Evolutionary conservation across 2,329 filamentous ascomycete species (phyloP).

Genomic region (Talaromyces sp.): DNA sequence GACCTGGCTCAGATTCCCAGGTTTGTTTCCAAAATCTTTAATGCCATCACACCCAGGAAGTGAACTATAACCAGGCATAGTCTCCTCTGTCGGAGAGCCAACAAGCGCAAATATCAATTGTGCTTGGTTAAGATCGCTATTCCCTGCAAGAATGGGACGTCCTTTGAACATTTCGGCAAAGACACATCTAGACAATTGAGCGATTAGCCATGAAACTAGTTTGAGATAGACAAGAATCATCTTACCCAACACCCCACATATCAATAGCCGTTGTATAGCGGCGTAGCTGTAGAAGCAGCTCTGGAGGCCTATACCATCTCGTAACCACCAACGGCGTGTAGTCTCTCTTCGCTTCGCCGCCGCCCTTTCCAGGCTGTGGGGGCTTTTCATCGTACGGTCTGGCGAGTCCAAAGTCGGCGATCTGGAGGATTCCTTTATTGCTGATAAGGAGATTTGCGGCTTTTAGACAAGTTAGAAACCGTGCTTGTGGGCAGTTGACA

Average conservation of each 20-base stretch:
- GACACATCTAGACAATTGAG: slow-evolving; percentile 61
- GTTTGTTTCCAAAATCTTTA: slow-evolving; percentile 55
- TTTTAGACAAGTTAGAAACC: slow-evolving; percentile 16
- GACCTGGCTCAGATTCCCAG: slow-evolving; percentile 62
- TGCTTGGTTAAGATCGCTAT: slow-evolving; percentile 82
- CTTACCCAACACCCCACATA: slow-evolving; percentile 94
- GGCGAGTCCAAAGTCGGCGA: slow-evolving; percentile 93
- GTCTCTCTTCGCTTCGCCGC: slow-evolving; percentile 78
- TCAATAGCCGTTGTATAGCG: slow-evolving; percentile 97
- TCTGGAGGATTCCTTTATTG: slow-evolving; percentile 87
- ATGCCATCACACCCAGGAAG: slow-evolving; percentile 77
- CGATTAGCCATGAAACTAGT: background rate
- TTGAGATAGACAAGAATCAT: slow-evolving; percentile 12
- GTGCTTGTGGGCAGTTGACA: background rate
- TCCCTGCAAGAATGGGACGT: slow-evolving; percentile 86
- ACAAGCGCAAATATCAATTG: slow-evolving; percentile 92
- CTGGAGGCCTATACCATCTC: slow-evolving; percentile 92
- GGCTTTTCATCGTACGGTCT: slow-evolving; percentile 83
- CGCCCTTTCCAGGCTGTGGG: slow-evolving; percentile 69
- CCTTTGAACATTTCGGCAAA: slow-evolving; percentile 97
- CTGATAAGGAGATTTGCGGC: slow-evolving; percentile 95
- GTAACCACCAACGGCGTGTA: slow-evolving; percentile 98
- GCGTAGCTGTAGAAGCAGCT: slow-evolving; percentile 80
- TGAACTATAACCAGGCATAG: slow-evolving; percentile 83
- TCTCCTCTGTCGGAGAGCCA: slow-evolving; percentile 81